Conservation (phyloP, 805 yeast species). For the Candida coleopterorum region DNA sequence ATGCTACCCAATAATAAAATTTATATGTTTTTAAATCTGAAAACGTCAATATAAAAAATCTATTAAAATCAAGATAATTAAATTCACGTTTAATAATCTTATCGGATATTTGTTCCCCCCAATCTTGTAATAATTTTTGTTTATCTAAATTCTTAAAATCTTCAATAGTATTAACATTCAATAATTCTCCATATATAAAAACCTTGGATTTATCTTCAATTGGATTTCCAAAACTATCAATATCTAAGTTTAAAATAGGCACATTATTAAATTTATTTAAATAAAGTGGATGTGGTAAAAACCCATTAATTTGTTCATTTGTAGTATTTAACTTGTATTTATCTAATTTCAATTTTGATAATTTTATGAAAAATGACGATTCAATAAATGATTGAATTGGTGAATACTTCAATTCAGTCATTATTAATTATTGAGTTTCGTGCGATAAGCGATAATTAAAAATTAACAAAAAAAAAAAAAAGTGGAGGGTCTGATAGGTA, state of each 20-base stretch:
- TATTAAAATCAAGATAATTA: slow-evolving; percentile 28
- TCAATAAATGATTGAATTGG: slow-evolving; percentile 73
- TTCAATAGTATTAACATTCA: slow-evolving; percentile 78
- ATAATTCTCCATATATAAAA: slow-evolving; percentile 28
- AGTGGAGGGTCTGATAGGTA: not conserved
- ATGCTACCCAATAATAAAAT: slow-evolving; percentile 86
- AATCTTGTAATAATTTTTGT: slow-evolving; percentile 42
- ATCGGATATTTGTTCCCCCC: slow-evolving; percentile 25
- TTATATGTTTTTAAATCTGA: slow-evolving; percentile 87
- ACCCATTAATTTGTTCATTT: slow-evolving; percentile 41
- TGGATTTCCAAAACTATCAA: slow-evolving; percentile 22
- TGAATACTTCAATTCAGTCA: slow-evolving; percentile 13
- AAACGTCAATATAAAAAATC: slow-evolving; percentile 49
- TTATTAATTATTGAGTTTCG: not conserved
- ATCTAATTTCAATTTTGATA: slow-evolving; percentile 71
- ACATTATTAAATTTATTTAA: slow-evolving; percentile 31
- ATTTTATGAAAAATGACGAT: slow-evolving; percentile 76
- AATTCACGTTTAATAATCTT: slow-evolving; percentile 29
- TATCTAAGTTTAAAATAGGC: slow-evolving; percentile 33
- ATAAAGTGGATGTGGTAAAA: slow-evolving; percentile 28
- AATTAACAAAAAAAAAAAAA: too few species aligned
- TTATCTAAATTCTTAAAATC: slow-evolving; percentile 75
- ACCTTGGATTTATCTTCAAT: slow-evolving; percentile 12
- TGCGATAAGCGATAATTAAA: too few species aligned
- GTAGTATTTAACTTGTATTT: slow-evolving; percentile 60